Conservation (phyloP, 2,329 filamentous ascomycete genomes). For the Aspergillus awamori region DNA sequence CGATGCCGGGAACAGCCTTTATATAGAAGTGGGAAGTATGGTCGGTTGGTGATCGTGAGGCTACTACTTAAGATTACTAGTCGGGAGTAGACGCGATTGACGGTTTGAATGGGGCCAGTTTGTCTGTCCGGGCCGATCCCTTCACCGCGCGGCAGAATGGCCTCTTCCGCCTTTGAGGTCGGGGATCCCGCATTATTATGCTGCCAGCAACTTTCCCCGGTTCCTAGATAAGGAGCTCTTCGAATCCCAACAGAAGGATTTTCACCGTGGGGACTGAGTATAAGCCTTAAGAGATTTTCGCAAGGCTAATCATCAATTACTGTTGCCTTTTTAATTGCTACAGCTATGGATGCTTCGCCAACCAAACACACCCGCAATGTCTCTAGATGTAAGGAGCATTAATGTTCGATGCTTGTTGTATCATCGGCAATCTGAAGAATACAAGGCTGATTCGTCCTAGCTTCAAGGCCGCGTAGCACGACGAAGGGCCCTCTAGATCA, state of each 20-base stretch:
- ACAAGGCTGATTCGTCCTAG: constrained; percentile 28
- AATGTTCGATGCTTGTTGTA: constrained; percentile 1
- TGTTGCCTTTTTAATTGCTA: background rate
- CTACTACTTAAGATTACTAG: background rate
- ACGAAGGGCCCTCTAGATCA: constrained; percentile 79
- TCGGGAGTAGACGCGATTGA: constrained; percentile 23
- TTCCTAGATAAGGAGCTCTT: background rate
- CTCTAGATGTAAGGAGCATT: constrained; percentile 39
- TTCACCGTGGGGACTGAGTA: background rate
- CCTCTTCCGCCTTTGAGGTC: background rate
- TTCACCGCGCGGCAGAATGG: constrained; percentile 30
- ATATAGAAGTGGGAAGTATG: background rate
- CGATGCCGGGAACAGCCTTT: background rate
- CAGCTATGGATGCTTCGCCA: constrained; percentile 15
- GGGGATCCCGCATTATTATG: constrained; percentile 6
- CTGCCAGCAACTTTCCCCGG: background rate
- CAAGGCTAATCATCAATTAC: background rate
- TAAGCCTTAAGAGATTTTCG: background rate
- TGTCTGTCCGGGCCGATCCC: constrained; percentile 25
- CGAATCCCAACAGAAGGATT: background rate
- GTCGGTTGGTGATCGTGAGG: background rate
- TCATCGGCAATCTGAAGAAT: background rate
- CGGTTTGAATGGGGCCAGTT: constrained; percentile 25
- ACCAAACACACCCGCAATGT: constrained; percentile 39
- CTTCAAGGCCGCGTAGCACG: constrained; percentile 49